Evolutionary conservation across 805 yeast species (phyloP).

Genomic region (Tetrapisispora phaffii): DNA sequence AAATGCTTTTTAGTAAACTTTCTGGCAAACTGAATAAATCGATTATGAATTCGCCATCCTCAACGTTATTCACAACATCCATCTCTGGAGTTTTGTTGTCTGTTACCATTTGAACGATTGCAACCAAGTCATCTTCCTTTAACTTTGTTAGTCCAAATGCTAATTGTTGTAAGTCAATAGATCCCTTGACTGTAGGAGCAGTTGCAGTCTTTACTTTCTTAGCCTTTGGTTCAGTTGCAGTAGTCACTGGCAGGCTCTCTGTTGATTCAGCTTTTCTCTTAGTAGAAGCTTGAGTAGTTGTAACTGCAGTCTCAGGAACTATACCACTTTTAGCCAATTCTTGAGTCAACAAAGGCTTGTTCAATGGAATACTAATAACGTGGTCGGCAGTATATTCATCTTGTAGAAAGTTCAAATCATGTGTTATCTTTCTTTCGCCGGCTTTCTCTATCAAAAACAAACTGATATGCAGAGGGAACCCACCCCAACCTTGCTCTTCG

Average conservation of each 20-base stretch:
- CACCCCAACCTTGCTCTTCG: constrained; percentile 98
- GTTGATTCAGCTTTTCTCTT: constrained; percentile 21
- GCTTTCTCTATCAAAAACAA: constrained; percentile 76
- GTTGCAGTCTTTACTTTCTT: constrained; percentile 40
- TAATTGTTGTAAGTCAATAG: constrained; percentile 77
- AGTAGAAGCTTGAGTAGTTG: constrained; percentile 12
- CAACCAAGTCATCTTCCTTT: constrained; percentile 84
- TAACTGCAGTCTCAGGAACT: constrained; percentile 45
- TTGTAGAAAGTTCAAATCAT: constrained; percentile 79
- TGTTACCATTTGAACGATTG: constrained; percentile 95
- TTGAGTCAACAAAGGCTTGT: constrained; percentile 60
- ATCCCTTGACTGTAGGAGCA: constrained; percentile 47
- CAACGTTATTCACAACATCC: constrained; percentile 92
- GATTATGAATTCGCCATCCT: constrained; percentile 95
- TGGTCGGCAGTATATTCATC: constrained; percentile 75
- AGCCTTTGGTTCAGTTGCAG: constrained; percentile 26
- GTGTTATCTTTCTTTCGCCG: constrained; percentile 79
- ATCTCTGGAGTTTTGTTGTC: constrained; percentile 92
- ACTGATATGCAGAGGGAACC: constrained; percentile 77
- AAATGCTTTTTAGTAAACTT: constrained; percentile 77
- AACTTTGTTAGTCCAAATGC: constrained; percentile 84
- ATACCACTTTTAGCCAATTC: constrained; percentile 75
- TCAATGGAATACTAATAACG: constrained; percentile 63
- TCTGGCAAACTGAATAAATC: constrained; percentile 93
- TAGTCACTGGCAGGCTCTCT: constrained; percentile 1